These are phyloP conservation scores for Epichloe elymi DNA, from an alignment of 2,329 filamentous ascomycete species.

Conservation along the genomic window DNA sequence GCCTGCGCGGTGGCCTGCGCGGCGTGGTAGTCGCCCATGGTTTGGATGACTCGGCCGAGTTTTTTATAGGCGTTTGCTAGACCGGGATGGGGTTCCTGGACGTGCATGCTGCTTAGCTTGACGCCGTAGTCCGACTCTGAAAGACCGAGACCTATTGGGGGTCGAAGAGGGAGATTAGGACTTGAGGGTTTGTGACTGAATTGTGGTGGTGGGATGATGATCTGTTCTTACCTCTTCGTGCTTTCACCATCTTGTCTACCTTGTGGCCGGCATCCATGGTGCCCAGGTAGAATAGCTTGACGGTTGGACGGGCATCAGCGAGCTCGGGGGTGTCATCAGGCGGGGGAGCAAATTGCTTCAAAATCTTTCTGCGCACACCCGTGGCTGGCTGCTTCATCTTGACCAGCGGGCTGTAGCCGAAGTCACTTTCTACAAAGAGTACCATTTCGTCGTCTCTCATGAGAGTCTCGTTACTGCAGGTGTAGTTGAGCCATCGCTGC, in stretches of 20 bases:
- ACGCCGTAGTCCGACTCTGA: constrained; percentile 88
- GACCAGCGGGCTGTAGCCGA: constrained; percentile 91
- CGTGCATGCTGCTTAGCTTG: constrained; percentile 73
- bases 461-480: constrained; percentile 82
- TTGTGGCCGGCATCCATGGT: constrained; percentile 97
- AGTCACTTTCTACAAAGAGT: constrained; percentile 97
- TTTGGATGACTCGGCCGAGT: constrained; percentile 85
- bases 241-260: constrained; percentile 86
- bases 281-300: constrained; percentile 91
- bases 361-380: constrained; percentile 81
- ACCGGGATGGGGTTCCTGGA: constrained; percentile 81
- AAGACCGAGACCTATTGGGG: constrained; percentile 61
- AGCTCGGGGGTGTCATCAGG: constrained; percentile 95
- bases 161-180: background rate
- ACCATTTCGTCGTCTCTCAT: constrained; percentile 96
- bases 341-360: constrained; percentile 98
- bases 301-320: constrained; percentile 73
- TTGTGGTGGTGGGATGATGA: background rate
- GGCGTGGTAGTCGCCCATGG: constrained; percentile 87
- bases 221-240: constrained; percentile 58
- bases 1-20: constrained; percentile 95
- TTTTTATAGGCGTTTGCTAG: constrained; percentile 87
- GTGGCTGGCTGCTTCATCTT: constrained; percentile 95
- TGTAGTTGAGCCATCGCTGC: constrained; percentile 90
- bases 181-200: background rate